These are phyloP conservation scores for Neofusicoccum sp. DNA, from an alignment of 2,329 filamentous ascomycete species.

Conservation along the genomic window DNA sequence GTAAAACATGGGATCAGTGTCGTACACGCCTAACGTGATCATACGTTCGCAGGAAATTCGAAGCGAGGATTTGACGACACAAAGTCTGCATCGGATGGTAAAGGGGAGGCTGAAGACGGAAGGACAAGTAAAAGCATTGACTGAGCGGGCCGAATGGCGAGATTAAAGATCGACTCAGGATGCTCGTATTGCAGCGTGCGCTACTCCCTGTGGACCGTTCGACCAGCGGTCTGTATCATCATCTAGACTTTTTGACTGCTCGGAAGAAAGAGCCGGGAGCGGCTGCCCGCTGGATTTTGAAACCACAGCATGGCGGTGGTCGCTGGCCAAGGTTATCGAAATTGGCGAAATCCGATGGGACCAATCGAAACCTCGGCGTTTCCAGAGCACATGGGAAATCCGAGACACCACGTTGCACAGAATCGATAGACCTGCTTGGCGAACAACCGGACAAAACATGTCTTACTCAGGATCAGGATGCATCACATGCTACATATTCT, in stretches of 20 bases:
- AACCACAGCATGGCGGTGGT: neutral
- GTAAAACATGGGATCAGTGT: no score
- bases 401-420: neutral
- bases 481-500: neutral
- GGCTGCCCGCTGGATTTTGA: no score
- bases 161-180: conserved; percentile 8
- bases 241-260: neutral
- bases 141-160: neutral
- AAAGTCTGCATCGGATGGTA: neutral
- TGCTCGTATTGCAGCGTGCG: neutral
- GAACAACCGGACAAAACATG: neutral
- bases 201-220: neutral
- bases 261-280: neutral
- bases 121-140: neutral
- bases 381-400: neutral
- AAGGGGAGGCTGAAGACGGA: neutral
- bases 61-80: no score
- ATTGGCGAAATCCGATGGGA: neutral
- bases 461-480: conserved; percentile 11
- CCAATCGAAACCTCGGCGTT: neutral
- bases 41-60: no score
- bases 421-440: neutral
- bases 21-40: no score
- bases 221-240: conserved; percentile 5
- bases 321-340: neutral